Evolutionary conservation across 371 early-diverging fungal genomes (phyloP).

Genomic region (Zychaea mexicana): DNA sequence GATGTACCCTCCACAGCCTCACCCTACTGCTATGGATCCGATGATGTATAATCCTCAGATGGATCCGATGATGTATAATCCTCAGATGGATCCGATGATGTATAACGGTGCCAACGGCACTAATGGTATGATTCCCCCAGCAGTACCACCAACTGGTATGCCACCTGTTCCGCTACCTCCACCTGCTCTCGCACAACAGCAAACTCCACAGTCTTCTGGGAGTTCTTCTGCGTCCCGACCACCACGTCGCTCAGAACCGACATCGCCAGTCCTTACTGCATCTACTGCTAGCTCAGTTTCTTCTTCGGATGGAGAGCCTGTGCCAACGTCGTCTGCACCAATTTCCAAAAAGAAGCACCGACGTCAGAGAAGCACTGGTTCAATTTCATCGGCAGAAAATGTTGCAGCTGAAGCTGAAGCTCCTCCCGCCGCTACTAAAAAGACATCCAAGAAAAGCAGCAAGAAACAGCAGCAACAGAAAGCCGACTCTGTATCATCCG

Average conservation of each 20-base stretch:
- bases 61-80: constrained; percentile 3
- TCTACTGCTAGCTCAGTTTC: neutral
- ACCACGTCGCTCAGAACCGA: constrained; percentile 8
- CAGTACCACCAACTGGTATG: neutral
- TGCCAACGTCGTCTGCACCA: neutral
- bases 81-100: neutral
- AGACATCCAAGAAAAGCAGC: neutral
- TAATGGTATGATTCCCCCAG: neutral
- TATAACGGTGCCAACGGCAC: too few relatives aligned
- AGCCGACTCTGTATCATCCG: neutral
- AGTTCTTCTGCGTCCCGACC: neutral
- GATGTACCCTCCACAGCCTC: neutral
- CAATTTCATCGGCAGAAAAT: neutral
- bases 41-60: constrained; percentile 2
- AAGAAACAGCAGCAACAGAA: neutral
- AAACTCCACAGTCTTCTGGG: neutral
- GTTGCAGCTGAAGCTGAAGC: too few relatives aligned
- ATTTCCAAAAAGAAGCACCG: neutral
- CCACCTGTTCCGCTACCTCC: neutral
- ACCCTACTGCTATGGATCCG: neutral
- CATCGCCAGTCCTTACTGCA: constrained; percentile 2
- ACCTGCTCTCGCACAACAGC: constrained; percentile 1
- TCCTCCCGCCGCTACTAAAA: neutral
- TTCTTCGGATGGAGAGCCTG: neutral
- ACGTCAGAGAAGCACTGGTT: neutral